phyloP scores from a whole-genome alignment of 371 early-diverging fungal genomes.

The Apophysomyces variabilis region DNA sequence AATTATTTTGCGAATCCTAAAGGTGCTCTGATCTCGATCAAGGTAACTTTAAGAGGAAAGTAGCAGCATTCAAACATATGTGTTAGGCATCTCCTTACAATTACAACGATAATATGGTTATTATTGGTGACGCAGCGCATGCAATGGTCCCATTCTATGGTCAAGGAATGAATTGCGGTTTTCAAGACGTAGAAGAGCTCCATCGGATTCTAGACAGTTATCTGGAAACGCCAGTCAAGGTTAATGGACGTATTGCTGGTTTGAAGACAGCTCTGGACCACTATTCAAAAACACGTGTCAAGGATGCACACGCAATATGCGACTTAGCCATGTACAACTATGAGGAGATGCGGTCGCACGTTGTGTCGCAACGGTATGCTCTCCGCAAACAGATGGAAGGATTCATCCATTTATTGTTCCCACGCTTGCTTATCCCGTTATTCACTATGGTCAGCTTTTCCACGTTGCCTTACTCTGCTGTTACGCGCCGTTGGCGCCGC shows the following conservation, averaged over 20 bases:
- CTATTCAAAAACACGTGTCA: conserved; percentile 76
- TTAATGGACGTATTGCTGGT: conserved; percentile 19
- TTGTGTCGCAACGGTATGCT: conserved; percentile 73
- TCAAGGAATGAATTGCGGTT: conserved; percentile 98
- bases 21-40: conserved; percentile 84
- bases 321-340: conserved; percentile 96
- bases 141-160: conserved; percentile 98
- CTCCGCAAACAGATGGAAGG: conserved; percentile 82
- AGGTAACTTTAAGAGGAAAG: conserved; percentile 42
- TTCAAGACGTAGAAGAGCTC: conserved; percentile 91
- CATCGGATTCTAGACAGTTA: conserved; percentile 68
- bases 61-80: background rate
- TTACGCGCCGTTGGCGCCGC: conserved; percentile 59
- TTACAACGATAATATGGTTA: conserved; percentile 73
- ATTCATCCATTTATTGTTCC: conserved; percentile 73
- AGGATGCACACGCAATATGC: conserved; percentile 91
- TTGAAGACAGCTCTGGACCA: conserved; percentile 67
- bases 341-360: conserved; percentile 91
- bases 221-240: conserved; percentile 36
- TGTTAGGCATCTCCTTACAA: conserved; percentile 83
- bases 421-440: conserved; percentile 79
- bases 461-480: conserved; percentile 83
- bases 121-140: conserved; percentile 97
- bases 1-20: conserved; percentile 87
- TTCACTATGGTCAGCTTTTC: conserved; percentile 97